Evolutionary conservation across 208 protist species (phyloP).

Genomic region (Kentomonas sorsogonicus): DNA sequence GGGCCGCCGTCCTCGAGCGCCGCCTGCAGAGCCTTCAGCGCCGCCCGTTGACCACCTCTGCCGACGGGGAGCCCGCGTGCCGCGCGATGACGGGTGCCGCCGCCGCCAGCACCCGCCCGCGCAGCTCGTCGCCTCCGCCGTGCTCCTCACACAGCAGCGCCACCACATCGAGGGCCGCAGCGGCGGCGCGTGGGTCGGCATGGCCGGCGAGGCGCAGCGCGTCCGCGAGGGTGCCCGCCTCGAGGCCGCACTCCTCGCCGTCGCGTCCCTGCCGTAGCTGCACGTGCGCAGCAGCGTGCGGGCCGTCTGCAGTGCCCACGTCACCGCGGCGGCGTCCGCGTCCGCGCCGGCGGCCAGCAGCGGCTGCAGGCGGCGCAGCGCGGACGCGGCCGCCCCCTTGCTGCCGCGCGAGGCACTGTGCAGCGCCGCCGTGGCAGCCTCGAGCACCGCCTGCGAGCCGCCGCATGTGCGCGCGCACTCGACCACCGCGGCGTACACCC

Average conservation of each 20-base stretch:
- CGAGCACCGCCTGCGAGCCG: slow-evolving; percentile 17
- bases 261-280: too few species aligned
- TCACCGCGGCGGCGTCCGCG: too few species aligned
- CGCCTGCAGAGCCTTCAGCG: slow-evolving; percentile 13
- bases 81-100: slow-evolving; percentile 9
- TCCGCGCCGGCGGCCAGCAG: slow-evolving; percentile 1
- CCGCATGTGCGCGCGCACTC: slow-evolving; percentile 22
- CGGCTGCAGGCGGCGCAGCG: slow-evolving; percentile 17
- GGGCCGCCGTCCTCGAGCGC: too few species aligned
- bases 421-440: slow-evolving; percentile 15
- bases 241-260: too few species aligned
- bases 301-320: too few species aligned
- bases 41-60: slow-evolving; percentile 19
- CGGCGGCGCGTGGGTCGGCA: too few species aligned
- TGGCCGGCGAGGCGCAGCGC: slow-evolving; percentile 14
- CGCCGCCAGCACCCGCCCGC: slow-evolving; percentile 8
- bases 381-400: slow-evolving; percentile 14
- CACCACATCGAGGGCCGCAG: too few species aligned
- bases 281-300: too few species aligned
- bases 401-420: slow-evolving; percentile 19
- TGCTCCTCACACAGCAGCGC: too few species aligned
- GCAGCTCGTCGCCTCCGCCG: slow-evolving; percentile 1
- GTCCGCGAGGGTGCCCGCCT: slow-evolving; percentile 5
- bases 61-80: slow-evolving; percentile 17
- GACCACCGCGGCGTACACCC: slow-evolving; percentile 17